Percentiles rank a stretch among this genome's conserved stretches.
phyloP scores from a whole-genome alignment of 805 yeast species.

The Candida odintsovae region DNA sequence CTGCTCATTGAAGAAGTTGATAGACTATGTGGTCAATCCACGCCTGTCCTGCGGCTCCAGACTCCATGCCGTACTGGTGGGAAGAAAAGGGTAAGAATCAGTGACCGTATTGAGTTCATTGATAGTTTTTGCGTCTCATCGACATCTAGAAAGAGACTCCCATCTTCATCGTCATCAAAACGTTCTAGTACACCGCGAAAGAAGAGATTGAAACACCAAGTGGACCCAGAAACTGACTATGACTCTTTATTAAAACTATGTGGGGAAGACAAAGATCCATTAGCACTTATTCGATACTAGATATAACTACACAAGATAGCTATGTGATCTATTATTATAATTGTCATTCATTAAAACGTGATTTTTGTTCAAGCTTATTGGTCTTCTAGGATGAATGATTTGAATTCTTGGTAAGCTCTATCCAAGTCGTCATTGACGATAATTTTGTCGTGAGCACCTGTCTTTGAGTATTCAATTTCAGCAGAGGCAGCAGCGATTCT shows the following conservation, averaged over 20 bases:
- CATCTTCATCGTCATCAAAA: not conserved
- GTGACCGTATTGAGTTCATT: slow-evolving; percentile 12
- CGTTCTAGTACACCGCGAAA: not conserved
- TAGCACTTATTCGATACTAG: slow-evolving; percentile 7
- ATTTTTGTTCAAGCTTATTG: slow-evolving; percentile 1
- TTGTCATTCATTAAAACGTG: not conserved
- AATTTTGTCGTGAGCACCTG: slow-evolving; percentile 88
- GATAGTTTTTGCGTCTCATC: not conserved
- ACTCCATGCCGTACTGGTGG: not conserved
- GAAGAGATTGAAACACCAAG: slow-evolving; percentile 3
- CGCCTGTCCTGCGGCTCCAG: not conserved
- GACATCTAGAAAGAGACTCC: not conserved
- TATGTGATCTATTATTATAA: not conserved
- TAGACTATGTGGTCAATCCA: not conserved
- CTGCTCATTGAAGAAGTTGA: not conserved
- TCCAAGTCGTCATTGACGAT: slow-evolving; percentile 92
- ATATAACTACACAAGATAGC: not conserved
- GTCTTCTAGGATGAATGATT: slow-evolving; percentile 59
- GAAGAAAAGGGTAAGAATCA: slow-evolving; percentile 14
- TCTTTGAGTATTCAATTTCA: slow-evolving; percentile 82
- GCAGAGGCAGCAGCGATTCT: slow-evolving; percentile 83
- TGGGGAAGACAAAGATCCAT: slow-evolving; percentile 16
- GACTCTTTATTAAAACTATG: slow-evolving; percentile 7
- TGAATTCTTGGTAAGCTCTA: slow-evolving; percentile 77
- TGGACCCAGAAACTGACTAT: slow-evolving; percentile 3